Base-by-base conservation (phyloP, 768 basidiomycete genomes). In the Mycena galopus region DNA sequence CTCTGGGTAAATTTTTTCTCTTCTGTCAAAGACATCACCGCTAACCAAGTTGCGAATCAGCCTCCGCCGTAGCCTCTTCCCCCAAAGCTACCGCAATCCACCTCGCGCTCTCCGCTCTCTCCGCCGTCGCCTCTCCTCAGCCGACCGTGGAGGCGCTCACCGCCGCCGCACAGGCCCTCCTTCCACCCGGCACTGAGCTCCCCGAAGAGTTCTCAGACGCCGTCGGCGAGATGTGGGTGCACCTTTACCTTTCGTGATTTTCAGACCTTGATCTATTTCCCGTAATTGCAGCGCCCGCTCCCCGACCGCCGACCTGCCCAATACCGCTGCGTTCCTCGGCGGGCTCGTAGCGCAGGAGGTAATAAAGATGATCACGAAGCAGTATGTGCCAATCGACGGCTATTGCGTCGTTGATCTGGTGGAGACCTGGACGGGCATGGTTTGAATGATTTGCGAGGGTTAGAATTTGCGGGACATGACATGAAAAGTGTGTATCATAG, bases 311-410 rank as follows among this genome's bases (percentile, higher is more conserved):
- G 96, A 97, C 77, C 83, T 99, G 4, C 97, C 97, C 8, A 99
- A 96, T 75, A 96, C 92, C 2, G 95, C 97, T 0, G 97, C 97
- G 2, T 91, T 99, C 78, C 85, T 98, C 0, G 98, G 98, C 1
- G 98, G 98, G 3, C 81, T 99, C 39, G 93, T 98, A 23, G 96
- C 97, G 29, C 98, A 99, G 77, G 98, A 99, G 79, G 91, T 92
- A 8, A 99, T 99, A 87, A 99, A 99, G 88, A 88, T 99, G 83
- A 93, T 97, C 77, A 99, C 97, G 68, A 92, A 91, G 77, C 98
- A 99, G 82, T 99, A 99, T 79, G 88, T 97, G 17, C 97, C 98
- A 10, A 88, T 97, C 73, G 90, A 93, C 72, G 94, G 95, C 17
- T 93, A 92, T 74, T 94, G 93, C 76, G 87, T 95, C 27, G 85